Evolutionary conservation across 1,139 yeast genomes (phyloP), one percentile per base, ranked within the genome.

Genomic region (Pichia norvegensis): DNA sequence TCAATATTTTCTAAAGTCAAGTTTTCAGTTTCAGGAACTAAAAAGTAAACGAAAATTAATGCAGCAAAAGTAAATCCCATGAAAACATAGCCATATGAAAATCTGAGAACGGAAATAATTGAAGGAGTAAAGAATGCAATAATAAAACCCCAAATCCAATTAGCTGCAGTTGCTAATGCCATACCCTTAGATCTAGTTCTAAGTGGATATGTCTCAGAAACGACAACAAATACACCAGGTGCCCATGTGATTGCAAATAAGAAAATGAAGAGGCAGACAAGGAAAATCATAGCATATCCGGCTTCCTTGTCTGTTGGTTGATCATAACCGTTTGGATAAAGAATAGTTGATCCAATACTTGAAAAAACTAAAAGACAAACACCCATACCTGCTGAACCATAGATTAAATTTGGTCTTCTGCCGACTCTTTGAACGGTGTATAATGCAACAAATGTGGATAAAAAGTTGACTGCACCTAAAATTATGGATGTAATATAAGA

Each of bases 221-320:
- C 77, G 55, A 84, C 79, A 47, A 83, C 82, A 76, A 80, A 86
- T 38, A 81, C 82, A 61, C 83, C 80, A 56, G 94, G 92, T 50
- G 90, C 95, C 95, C 95, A 85, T 6, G 95, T 79, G 33, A 83
- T 74, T 33, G 95, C 92, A 63, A 85, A 86, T 68, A 77, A 79
- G 73, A 82, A 81, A 52, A 87, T 84, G 68, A 78, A 86, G 46
- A 82, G 60, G 64, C 92, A 83, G 25, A 90, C 80, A 56, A 85
- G 75, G 53, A 82, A 78, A 61, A 86, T 81, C 85, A 79, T 74
- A 51, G 79, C 85, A 63, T 77, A 69, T 62, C 90, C 92, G 41
- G 82, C 78, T 47, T 80, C 67, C 52, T 66, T 67, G 40, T 61
- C 53, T 25, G 69, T 58, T 27, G 54, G 49, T 47, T 55, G 50